Evolutionary conservation across 805 yeast genomes (phyloP).

Genomic region (Wickerhamiella alocasiicola): DNA sequence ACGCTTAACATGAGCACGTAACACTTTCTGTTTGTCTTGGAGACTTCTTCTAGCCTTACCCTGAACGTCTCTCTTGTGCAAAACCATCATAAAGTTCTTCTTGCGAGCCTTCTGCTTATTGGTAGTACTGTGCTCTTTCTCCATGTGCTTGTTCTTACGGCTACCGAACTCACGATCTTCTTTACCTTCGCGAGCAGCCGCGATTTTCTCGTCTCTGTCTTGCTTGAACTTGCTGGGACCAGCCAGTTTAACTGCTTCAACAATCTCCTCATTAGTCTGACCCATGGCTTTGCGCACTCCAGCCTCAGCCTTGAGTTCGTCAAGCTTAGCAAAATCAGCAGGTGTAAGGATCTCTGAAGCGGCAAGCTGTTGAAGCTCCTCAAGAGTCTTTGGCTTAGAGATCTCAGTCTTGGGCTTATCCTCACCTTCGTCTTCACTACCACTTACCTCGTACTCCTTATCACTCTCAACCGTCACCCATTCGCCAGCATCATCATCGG

Average conservation of each 20-base stretch:
- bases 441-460: conserved; percentile 25
- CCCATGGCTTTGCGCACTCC: conserved; percentile 67
- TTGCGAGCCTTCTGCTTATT: conserved; percentile 91
- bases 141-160: conserved; percentile 53
- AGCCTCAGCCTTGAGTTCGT: conserved; percentile 73
- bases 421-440: conserved; percentile 19
- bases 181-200: conserved; percentile 77
- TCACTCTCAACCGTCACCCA: conserved; percentile 85
- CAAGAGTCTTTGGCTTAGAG: conserved; percentile 23
- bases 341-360: conserved; percentile 82
- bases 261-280: conserved; percentile 59
- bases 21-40: conserved; percentile 77
- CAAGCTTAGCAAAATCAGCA: conserved; percentile 92
- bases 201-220: conserved; percentile 80
- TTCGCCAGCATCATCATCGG: conserved; percentile 40
- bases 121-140: conserved; percentile 74
- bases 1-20: conserved; percentile 74
- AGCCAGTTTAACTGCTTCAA: conserved; percentile 63
- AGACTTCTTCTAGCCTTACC: conserved; percentile 86
- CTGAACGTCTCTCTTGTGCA: conserved; percentile 86
- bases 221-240: conserved; percentile 76
- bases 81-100: conserved; percentile 99
- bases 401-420: conserved; percentile 22
- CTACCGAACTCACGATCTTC: conserved; percentile 90
- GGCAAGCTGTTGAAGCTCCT: conserved; percentile 45